Percentiles rank a stretch among this genome's conserved stretches.
These are phyloP conservation scores for Candolleomyces eurysporus DNA, from an alignment of 768 basidiomycete species.

Conservation along the genomic window DNA sequence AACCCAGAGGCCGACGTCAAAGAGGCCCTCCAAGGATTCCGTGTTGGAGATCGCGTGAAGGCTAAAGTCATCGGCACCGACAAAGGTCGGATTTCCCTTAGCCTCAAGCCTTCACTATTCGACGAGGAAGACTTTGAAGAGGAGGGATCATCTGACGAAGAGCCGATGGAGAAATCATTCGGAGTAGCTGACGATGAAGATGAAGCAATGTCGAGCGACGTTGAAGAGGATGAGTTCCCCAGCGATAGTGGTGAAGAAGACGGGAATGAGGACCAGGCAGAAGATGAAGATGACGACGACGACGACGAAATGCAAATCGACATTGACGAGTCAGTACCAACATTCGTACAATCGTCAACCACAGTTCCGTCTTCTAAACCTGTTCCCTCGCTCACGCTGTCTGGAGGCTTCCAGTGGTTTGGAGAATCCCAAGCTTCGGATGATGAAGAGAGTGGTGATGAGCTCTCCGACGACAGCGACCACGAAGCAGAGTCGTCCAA, in stretches of 20 bases:
- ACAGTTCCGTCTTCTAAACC: slow-evolving; percentile 14
- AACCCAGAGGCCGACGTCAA: slow-evolving; percentile 78
- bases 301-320: slow-evolving; percentile 47
- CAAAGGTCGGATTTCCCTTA: slow-evolving; percentile 76
- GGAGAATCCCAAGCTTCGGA: slow-evolving; percentile 32
- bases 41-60: slow-evolving; percentile 84
- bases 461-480: slow-evolving; percentile 35
- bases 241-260: not conserved
- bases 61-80: slow-evolving; percentile 74
- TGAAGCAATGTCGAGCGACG: not conserved
- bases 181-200: slow-evolving; percentile 17
- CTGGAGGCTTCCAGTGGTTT: slow-evolving; percentile 75
- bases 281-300: slow-evolving; percentile 26
- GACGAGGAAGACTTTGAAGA: slow-evolving; percentile 56
- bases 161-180: slow-evolving; percentile 14
- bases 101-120: slow-evolving; percentile 90
- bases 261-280: not conserved
- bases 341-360: slow-evolving; percentile 12
- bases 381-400: slow-evolving; percentile 45
- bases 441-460: slow-evolving; percentile 26
- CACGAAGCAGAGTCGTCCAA: slow-evolving; percentile 47
- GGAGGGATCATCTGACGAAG: slow-evolving; percentile 25
- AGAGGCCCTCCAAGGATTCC: slow-evolving; percentile 77
- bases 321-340: slow-evolving; percentile 30
- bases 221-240: not conserved